These are phyloP conservation scores for Phytophthora multivora DNA, from an alignment of 352 stramenopile genomes.

Conservation along the genomic window DNA sequence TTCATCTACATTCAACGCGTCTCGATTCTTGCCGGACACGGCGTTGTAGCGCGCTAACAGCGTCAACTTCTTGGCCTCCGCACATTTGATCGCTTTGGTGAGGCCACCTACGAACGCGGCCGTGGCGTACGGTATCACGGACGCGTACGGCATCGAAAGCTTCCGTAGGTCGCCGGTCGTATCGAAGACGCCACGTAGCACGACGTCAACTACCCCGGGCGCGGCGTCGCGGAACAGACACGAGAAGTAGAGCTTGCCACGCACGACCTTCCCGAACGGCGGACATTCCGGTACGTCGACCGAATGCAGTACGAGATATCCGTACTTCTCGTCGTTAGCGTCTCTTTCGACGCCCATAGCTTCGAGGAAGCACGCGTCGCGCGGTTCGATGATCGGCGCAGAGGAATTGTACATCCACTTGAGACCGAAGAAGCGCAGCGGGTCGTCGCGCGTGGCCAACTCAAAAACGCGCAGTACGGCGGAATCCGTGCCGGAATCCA, in stretches of 20 bases:
- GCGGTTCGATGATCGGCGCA: conserved; percentile 29
- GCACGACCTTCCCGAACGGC: conserved; percentile 36
- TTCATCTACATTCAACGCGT: conserved; percentile 20
- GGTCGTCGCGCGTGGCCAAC: conserved; percentile 27
- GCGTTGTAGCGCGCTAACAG: conserved; percentile 33
- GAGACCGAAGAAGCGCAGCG: conserved; percentile 43
- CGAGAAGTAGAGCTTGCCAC: conserved; percentile 31
- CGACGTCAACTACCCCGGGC: conserved; percentile 36
- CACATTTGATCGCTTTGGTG: conserved; percentile 31
- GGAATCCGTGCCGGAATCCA: conserved; percentile 31
- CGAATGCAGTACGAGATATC: conserved; percentile 41
- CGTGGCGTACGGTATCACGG: conserved; percentile 30
- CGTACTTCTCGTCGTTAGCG: conserved; percentile 31
- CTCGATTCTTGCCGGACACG: conserved; percentile 23
- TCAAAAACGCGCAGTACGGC: conserved; percentile 40
- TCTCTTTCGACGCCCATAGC: conserved; percentile 38
- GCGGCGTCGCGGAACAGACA: conserved; percentile 40
- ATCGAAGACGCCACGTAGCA: conserved; percentile 38
- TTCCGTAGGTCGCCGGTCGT: conserved; percentile 30
- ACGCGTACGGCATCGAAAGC: conserved; percentile 25
- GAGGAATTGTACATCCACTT: conserved; percentile 41
- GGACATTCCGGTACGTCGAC: conserved; percentile 40
- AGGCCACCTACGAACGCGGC: conserved; percentile 33
- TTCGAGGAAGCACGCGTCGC: conserved; percentile 38
- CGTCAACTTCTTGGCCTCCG: conserved; percentile 48